phyloP scores from a whole-genome alignment of 139 green algal species.

The Yamagishiella unicocca region DNA sequence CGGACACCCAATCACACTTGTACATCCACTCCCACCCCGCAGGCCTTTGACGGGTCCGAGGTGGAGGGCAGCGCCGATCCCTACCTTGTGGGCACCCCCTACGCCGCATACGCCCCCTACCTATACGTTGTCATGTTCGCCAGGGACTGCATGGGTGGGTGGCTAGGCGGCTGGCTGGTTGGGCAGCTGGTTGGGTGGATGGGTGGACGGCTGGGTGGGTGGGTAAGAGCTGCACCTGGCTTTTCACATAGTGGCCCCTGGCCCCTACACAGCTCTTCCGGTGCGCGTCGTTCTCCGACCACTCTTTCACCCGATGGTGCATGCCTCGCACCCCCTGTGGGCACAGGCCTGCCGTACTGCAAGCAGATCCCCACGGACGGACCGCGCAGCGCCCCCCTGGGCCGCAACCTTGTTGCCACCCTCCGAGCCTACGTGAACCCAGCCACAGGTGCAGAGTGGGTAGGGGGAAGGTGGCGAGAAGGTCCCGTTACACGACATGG shows the following conservation, averaged over 20 bases:
- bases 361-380: conserved; percentile 50
- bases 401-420: conserved; percentile 31
- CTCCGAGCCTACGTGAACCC: conserved; percentile 55
- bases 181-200: no score
- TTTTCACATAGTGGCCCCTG: no score
- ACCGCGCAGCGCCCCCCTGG: conserved; percentile 40
- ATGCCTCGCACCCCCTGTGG: neutral
- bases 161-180: no score
- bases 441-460: conserved; percentile 37
- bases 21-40: no score
- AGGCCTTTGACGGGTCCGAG: conserved; percentile 45
- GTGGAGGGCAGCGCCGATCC: conserved; percentile 40
- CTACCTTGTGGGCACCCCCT: conserved; percentile 40
- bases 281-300: no score
- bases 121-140: conserved; percentile 46
- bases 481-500: no score
- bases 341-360: conserved; percentile 9
- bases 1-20: no score
- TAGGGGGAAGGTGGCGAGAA: no score
- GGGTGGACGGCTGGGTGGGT: no score
- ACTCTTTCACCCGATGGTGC: no score
- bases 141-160: conserved; percentile 37
- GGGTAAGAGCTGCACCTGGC: no score
- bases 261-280: no score
- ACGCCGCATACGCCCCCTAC: conserved; percentile 20